These are phyloP conservation scores for Zygnema cylindricum DNA, from an alignment of 139 green algal species.

Conservation along the genomic window DNA sequence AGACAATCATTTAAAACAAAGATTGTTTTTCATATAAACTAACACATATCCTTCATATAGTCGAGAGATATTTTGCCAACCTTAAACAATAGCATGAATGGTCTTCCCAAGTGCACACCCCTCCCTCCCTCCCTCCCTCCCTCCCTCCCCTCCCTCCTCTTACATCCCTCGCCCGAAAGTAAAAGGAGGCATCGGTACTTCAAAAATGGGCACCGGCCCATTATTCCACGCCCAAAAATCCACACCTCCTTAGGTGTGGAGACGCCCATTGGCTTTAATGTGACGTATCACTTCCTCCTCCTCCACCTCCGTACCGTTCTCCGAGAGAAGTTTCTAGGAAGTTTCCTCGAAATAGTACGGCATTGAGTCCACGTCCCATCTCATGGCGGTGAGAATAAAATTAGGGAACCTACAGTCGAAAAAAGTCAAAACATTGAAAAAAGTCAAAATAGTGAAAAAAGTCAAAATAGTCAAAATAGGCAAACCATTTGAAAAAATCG, in stretches of 20 bases:
- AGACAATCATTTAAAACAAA: too few species aligned
- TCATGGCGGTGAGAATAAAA: constrained; percentile 43
- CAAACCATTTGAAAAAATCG: too few species aligned
- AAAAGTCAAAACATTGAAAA: background rate
- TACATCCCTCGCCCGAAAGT: constrained; percentile 20
- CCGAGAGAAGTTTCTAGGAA: background rate
- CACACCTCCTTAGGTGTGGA: constrained; percentile 42
- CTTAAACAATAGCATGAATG: too few species aligned
- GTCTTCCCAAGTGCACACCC: too few species aligned
- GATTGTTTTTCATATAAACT: too few species aligned
- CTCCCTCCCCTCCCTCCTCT: background rate
- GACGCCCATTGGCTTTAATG: background rate
- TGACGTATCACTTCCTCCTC: constrained; percentile 13
- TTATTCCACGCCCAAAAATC: constrained; percentile 52
- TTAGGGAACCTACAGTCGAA: constrained; percentile 11
- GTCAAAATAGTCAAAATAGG: too few species aligned
- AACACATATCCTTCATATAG: too few species aligned
- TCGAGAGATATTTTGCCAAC: too few species aligned
- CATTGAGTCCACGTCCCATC: constrained; percentile 26
- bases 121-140: too few species aligned
- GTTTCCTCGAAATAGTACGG: constrained; percentile 4
- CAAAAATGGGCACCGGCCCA: constrained; percentile 8
- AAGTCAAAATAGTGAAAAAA: background rate
- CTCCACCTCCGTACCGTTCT: background rate
- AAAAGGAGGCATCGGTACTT: constrained; percentile 31